phyloP scores from a whole-genome alignment of 306 rosid species.

The Citrullus colocynthis region DNA sequence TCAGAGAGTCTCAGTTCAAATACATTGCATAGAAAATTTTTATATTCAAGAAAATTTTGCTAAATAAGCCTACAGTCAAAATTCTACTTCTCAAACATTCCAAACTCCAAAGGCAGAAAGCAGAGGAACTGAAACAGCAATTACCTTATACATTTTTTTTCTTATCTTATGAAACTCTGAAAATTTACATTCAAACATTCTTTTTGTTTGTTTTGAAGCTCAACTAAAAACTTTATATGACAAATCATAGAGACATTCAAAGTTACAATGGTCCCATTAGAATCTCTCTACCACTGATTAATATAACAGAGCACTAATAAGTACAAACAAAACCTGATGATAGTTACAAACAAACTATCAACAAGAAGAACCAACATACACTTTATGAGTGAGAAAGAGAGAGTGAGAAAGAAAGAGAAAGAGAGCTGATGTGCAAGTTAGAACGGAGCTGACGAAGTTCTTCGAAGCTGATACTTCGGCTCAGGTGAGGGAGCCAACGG shows the following conservation, averaged over 20 bases:
- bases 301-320: slow-evolving; percentile 1
- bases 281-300: slow-evolving; percentile 10
- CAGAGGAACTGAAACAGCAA: neutral
- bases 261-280: neutral
- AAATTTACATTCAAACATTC: neutral
- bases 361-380: neutral
- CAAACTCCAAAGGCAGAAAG: neutral
- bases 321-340: slow-evolving; percentile 1
- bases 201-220: neutral
- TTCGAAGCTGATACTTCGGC: slow-evolving; percentile 89
- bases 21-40: too few species aligned
- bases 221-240: slow-evolving; percentile 2
- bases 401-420: neutral
- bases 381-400: neutral
- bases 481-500: slow-evolving; percentile 54
- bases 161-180: neutral
- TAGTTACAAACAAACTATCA: slow-evolving; percentile 5
- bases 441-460: slow-evolving; percentile 66
- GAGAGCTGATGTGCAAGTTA: slow-evolving; percentile 28
- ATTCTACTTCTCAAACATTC: too few species aligned
- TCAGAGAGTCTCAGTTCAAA: too few species aligned
- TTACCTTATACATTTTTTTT: neutral
- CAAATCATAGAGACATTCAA: slow-evolving; percentile 4
- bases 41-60: too few species aligned
- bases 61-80: too few species aligned